Evolutionary conservation across 768 basidiomycete species (phyloP), one percentile per base, ranked within the genome.

Genomic region (Serendipita sp.): DNA sequence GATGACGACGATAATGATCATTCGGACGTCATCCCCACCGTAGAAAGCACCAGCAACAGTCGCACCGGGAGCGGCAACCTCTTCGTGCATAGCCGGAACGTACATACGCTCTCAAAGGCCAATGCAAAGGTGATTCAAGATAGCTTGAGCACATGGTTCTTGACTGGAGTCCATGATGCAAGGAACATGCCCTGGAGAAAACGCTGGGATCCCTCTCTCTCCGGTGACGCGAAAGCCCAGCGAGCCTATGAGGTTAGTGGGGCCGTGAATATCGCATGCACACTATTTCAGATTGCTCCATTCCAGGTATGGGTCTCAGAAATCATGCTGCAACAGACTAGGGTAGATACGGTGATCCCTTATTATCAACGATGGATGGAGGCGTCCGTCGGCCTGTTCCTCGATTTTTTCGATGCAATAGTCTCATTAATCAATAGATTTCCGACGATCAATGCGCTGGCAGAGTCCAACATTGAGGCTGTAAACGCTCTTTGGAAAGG

Each of bases 281-380:
- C n/a, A n/a, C n/a, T n/a, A 17, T 24, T 1, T 38, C 5, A 38
- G 34, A 5, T 38, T 38, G 5, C 42, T 41, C 41, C 26, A 14
- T n/a, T 17, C 16, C 67, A 88, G 88, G 87, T 91, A 26, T 90
- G 89, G 88, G 78, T 92, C 24, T 89, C 85, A 14, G 91, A 97
- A 74, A 85, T 96, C 63, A 96, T 96, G 94, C 78, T 94, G 1
- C 94, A 98, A 72, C 94, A 98, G 73, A 97, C 94, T 0, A 92
- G 95, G 71, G 93, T 96, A 34, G 79, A 74, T 3, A 92, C 91
- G 1, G 92, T 95, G n/a, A 91, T 94, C 67, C 88, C 88, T 0
- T 98, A 96, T 73, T 98, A 90, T 72, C 84, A 81, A 61, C 79
- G 80, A 24, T 98, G 92, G 92, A 89, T 94, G 79, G 75, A 77